Base-by-base conservation (phyloP, 1,284 basidiomycete species). In the Pseudomicrostroma phylloplanum region DNA sequence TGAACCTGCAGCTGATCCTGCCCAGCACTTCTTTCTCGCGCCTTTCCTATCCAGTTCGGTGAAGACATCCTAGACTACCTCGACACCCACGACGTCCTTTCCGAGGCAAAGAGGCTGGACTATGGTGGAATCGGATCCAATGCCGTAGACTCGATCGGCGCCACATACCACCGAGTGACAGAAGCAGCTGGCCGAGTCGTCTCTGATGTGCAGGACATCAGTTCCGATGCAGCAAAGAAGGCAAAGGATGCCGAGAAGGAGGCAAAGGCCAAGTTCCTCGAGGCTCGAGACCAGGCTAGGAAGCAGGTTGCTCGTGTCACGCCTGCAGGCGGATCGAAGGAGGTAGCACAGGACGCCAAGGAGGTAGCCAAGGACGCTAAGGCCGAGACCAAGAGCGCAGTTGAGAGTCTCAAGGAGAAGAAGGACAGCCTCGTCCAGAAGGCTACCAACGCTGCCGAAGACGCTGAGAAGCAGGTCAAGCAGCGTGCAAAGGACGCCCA, bases 131-230 rank as follows among this genome's bases (percentile, higher is more conserved):
- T 83, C 12, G 82, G 84, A 21, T 83, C 84, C 66, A 83, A 84
- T 60, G 81, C 83, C 0, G 81, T 84, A 63, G 81, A 83, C 40
- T 78, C 82, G n/a, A 81, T 84, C 58, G 85, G 87, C 79, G 69
- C 70, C 55, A 73, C 78, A 56, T 76, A 74, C 59, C 63, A 67
- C 39, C 65, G 72, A 57, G 71, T 79, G 55, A 67, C 75, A 39
- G 76, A 70, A 30, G 73, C 72, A 40, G 67, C 70, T 49, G 63
- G 70, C 17, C 66, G 68, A 17, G 64, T 71, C 12, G 64, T 71
- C 55, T 51, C 63, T 57, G 68, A 67, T 17, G 66, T 70, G 23
- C 63, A 67, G 19, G 65, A 82, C 36, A 79, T 83, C 0, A 82
- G 83, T 0, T 73, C 80, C 19, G 72, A 79, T 25, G 61, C 62